phyloP scores from a whole-genome alignment of 441 rosid genomes.

The Gossypium schwendimanii region DNA sequence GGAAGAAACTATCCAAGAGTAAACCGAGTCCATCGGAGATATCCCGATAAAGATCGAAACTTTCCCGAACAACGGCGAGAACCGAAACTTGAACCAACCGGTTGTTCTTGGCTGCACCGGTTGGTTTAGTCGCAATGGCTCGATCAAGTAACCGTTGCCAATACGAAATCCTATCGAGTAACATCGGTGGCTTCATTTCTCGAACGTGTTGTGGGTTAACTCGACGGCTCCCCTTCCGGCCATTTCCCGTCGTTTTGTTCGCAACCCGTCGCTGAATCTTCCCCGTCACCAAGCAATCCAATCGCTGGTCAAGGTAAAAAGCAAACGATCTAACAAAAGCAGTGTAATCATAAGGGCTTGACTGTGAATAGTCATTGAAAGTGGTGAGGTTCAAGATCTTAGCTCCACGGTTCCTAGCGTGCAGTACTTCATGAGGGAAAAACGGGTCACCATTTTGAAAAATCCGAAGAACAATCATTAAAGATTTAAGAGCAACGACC shows the following conservation, averaged over 20 bases:
- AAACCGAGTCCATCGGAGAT: slow-evolving; percentile 58
- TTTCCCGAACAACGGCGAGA: slow-evolving; percentile 53
- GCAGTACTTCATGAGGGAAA: slow-evolving; percentile 65
- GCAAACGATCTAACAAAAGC: slow-evolving; percentile 60
- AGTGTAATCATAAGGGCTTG: slow-evolving; percentile 73
- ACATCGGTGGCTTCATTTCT: slow-evolving; percentile 57
- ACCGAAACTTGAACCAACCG: slow-evolving; percentile 45
- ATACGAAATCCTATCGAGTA: slow-evolving; percentile 48
- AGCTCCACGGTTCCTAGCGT: slow-evolving; percentile 62
- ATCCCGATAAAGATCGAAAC: slow-evolving; percentile 73
- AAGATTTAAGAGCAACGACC: slow-evolving; percentile 75
- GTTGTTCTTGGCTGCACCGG: slow-evolving; percentile 52
- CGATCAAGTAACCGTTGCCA: slow-evolving; percentile 82
- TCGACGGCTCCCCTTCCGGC: slow-evolving; percentile 12
- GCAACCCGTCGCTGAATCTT: slow-evolving; percentile 49
- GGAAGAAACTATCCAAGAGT: slow-evolving; percentile 67
- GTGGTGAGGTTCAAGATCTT: slow-evolving; percentile 58
- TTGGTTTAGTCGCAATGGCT: slow-evolving; percentile 56
- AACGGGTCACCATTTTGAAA: slow-evolving; percentile 74
- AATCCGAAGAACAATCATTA: slow-evolving; percentile 59
- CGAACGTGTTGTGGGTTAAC: slow-evolving; percentile 25
- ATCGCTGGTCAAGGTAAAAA: slow-evolving; percentile 61
- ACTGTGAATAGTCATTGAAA: slow-evolving; percentile 59
- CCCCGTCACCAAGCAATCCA: slow-evolving; percentile 65
- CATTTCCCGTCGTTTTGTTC: slow-evolving; percentile 15